Evolutionary conservation across 2,329 filamentous ascomycete genomes (phyloP).

Genomic region (Beauveria medogensis): DNA sequence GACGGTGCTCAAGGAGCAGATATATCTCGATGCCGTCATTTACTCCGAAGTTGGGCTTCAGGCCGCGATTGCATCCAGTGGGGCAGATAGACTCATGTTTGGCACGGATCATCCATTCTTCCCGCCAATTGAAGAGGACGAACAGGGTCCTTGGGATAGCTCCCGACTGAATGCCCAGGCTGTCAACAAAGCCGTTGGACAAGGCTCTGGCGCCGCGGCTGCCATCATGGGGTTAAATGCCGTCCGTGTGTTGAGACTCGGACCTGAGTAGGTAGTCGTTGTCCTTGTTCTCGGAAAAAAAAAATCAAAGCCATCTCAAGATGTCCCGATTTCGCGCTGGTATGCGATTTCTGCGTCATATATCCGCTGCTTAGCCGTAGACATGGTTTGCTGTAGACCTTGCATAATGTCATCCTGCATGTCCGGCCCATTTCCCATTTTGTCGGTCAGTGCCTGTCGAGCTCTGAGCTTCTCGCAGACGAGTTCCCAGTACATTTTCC

Average conservation of each 20-base stretch:
- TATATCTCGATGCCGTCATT: constrained; percentile 82
- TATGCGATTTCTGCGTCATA: constrained; percentile 30
- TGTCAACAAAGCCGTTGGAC: constrained; percentile 43
- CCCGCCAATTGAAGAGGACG: constrained; percentile 59
- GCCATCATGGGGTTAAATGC: constrained; percentile 55
- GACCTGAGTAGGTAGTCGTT: constrained; percentile 14
- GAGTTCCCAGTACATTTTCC: constrained; percentile 31
- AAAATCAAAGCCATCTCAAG: constrained; percentile 7
- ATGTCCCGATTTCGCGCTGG: constrained; percentile 21
- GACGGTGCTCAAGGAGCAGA: constrained; percentile 58
- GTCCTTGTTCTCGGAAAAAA: background rate
- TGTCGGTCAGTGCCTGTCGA: constrained; percentile 27
- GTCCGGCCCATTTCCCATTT: constrained; percentile 18
- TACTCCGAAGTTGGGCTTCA: constrained; percentile 68
- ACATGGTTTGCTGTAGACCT: constrained; percentile 21
- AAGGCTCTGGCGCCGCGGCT: constrained; percentile 36
- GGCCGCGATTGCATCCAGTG: constrained; percentile 60
- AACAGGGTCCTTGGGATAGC: constrained; percentile 61
- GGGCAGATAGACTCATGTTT: constrained; percentile 66
- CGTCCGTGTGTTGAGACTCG: constrained; percentile 37
- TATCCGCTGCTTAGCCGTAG: constrained; percentile 25
- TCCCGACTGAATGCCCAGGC: constrained; percentile 46
- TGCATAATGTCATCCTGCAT: constrained; percentile 15
- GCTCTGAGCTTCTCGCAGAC: constrained; percentile 34
- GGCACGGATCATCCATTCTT: constrained; percentile 82